Base-by-base conservation (phyloP, 2,329 filamentous ascomycete genomes). In the Chalara sp. region DNA sequence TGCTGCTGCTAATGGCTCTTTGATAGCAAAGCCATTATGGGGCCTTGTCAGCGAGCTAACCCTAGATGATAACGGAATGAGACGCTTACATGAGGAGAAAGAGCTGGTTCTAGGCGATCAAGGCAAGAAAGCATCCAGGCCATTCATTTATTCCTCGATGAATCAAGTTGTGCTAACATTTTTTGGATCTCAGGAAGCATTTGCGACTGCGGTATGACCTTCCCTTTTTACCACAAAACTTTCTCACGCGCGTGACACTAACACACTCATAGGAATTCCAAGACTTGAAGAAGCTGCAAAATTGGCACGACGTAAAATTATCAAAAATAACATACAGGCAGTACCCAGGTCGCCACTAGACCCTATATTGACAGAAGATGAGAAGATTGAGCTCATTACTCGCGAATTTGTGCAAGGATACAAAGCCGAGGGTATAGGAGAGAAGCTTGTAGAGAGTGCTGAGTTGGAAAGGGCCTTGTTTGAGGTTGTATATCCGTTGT, bases 381-480 rank as follows among this genome's bases (percentile, higher is more conserved):
- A 51, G 43, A 51, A 46, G 32, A 49, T 54, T 29, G 49, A 55
- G 53, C n/a, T 55, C 41, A 6, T 46, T 7, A 52, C 50, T n/a
- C 46, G 53, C 11, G 44, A 40, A 5, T 5, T 49, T 8, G 37
- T 45, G 39, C 41, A 29, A 37, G 49, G 37, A 13, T 49, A 52
- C 29, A 40, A 49, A 7, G 39, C 32, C 11, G 31, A 48, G 48
- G 35, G n/a, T 10, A 31, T 29, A 2, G 13, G 37, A 11, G 37
- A 49, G 42, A n/a, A 13, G 41, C 46, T 51, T 48, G 28, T 48
- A 37, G 47, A 50, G 47, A 13, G 46, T 32, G 5, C 30, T 31
- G 53, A 48, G 39, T 48, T 52, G 10, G 50, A 52, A 48, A 50
- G 41, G 32, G 53, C 48, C 32, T 52, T 55, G 33, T 55, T 55